These are phyloP conservation scores for Lathyrus sativus DNA, from an alignment of 306 rosid genomes.

Conservation along the genomic window DNA sequence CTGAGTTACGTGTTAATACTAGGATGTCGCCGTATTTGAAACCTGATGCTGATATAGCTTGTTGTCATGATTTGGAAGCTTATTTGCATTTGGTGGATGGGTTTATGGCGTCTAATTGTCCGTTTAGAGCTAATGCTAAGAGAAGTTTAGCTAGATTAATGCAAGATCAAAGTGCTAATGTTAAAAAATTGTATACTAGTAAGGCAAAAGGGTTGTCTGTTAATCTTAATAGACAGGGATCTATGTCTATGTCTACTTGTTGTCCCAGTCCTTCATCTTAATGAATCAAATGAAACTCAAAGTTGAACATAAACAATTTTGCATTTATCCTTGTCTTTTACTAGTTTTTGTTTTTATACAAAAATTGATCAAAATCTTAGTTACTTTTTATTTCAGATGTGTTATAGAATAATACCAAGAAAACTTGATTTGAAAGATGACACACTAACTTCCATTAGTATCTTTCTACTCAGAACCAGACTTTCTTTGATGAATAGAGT, in stretches of 20 bases:
- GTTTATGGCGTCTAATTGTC: slow-evolving; percentile 76
- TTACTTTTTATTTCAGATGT: too few species aligned
- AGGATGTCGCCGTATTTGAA: slow-evolving; percentile 86
- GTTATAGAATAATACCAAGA: too few species aligned
- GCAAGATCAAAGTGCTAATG: slow-evolving; percentile 71
- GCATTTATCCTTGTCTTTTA: neutral
- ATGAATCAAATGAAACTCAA: neutral
- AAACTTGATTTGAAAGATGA: too few species aligned
- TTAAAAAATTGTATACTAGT: slow-evolving; percentile 77
- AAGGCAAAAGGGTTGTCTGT: slow-evolving; percentile 66
- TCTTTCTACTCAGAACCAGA: too few species aligned
- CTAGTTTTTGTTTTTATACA: neutral
- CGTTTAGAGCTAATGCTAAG: slow-evolving; percentile 82
- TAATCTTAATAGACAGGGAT: slow-evolving; percentile 47
- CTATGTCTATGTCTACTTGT: slow-evolving; percentile 49
- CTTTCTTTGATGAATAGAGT: too few species aligned
- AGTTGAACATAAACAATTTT: slow-evolving; percentile 27
- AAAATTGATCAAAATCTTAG: too few species aligned
- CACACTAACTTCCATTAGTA: too few species aligned
- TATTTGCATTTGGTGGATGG: slow-evolving; percentile 94
- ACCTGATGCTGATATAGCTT: slow-evolving; percentile 85
- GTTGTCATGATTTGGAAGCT: slow-evolving; percentile 93
- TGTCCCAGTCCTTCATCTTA: slow-evolving; percentile 75
- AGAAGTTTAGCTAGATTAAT: slow-evolving; percentile 72
- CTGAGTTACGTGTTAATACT: slow-evolving; percentile 72